Conservation (phyloP, 148 eudicot genomes). For the Silene conica region DNA sequence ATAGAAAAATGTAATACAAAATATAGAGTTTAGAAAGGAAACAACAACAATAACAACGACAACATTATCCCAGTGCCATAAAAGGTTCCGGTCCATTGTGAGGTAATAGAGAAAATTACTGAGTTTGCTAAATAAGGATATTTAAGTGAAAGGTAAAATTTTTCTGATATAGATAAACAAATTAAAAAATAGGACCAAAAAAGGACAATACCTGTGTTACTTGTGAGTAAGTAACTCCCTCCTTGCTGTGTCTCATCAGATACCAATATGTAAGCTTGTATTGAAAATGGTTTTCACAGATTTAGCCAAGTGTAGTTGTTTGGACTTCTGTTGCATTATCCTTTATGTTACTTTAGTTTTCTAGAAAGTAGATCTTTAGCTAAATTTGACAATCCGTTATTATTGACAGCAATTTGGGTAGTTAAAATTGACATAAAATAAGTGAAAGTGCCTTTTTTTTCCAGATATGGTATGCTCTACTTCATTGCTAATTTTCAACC, state of each 20-base stretch:
- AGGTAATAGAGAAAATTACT: not conserved
- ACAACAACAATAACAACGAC: not conserved
- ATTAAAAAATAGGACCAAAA: not conserved
- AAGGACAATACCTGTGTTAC: not conserved
- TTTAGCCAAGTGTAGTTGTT: not conserved
- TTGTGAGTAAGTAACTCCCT: not conserved
- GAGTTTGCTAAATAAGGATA: not conserved
- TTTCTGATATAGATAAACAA: not conserved
- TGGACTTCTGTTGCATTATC: not conserved
- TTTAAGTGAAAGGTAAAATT: not conserved
- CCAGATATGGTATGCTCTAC: not conserved
- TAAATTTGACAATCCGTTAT: not conserved
- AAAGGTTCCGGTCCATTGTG: not conserved
- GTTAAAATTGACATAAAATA: not conserved
- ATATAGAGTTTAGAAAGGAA: too few species aligned
- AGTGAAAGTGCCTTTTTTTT: slow-evolving; percentile 7
- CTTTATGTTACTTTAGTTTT: not conserved
- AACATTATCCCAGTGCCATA: not conserved
- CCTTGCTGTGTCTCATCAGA: not conserved
- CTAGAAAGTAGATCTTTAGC: not conserved
- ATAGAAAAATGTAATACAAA: not conserved
- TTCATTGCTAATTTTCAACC: not conserved
- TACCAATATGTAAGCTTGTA: not conserved
- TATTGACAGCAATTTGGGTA: not conserved
- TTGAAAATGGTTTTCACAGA: not conserved